Conservation (phyloP, 495 filamentous ascomycete species). For the Penicillium macrosclerotiorum region DNA sequence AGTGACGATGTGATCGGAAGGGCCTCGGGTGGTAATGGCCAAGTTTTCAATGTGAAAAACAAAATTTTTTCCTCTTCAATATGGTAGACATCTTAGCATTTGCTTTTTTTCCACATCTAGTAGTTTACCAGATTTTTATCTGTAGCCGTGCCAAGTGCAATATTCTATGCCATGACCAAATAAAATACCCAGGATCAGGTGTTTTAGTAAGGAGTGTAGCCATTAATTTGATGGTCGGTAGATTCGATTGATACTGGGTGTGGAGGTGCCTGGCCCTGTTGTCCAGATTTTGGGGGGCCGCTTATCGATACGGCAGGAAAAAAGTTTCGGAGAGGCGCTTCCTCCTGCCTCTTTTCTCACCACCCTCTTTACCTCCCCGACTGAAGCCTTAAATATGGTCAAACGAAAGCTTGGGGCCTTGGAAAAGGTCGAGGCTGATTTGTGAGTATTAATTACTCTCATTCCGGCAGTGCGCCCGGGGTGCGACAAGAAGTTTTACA, state of each 20-base stretch:
- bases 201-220: no score
- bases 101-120: no score
- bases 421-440: slow-evolving; percentile 91
- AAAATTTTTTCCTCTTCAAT: slow-evolving; percentile 32
- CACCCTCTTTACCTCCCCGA: slow-evolving; percentile 6
- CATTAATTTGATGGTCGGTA: no score
- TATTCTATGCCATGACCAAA: no score
- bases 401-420: slow-evolving; percentile 87
- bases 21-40: slow-evolving; percentile 35
- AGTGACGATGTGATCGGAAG: slow-evolving; percentile 48
- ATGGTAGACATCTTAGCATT: no score
- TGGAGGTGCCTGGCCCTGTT: not conserved
- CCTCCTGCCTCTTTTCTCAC: slow-evolving; percentile 21
- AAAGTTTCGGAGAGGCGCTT: slow-evolving; percentile 35
- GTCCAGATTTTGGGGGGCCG: slow-evolving; percentile 14
- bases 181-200: no score
- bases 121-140: no score
- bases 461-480: slow-evolving; percentile 20
- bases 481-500: slow-evolving; percentile 1
- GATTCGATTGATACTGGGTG: not conserved
- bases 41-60: slow-evolving; percentile 34
- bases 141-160: no score
- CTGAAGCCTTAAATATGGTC: slow-evolving; percentile 49
- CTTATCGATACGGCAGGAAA: slow-evolving; percentile 49
- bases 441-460: slow-evolving; percentile 47